Percentiles rank a stretch among this genome's conserved stretches.
phyloP scores from a whole-genome alignment of 169 alveolate species.

The Plasmodium knowlesi region DNA sequence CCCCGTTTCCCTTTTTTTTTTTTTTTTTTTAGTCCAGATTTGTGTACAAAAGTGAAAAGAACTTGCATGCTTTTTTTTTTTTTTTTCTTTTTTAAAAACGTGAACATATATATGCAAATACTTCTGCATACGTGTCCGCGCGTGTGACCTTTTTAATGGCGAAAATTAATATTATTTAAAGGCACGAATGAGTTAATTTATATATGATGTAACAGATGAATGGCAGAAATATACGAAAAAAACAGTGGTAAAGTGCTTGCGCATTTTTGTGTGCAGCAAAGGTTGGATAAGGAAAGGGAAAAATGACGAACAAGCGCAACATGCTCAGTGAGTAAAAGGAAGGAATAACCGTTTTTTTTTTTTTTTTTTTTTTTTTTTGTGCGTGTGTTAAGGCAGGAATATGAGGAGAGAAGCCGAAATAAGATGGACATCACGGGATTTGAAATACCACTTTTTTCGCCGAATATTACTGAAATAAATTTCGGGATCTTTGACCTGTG shows the following conservation, averaged over 20 bases:
- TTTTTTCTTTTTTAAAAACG: background rate
- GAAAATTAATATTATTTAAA: background rate
- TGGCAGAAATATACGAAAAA: background rate
- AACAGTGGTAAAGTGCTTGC: background rate
- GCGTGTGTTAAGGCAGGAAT: background rate
- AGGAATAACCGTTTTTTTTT: background rate
- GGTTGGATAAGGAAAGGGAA: background rate
- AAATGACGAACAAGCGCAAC: background rate
- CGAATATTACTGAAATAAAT: slow-evolving; percentile 63
- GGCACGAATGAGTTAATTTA: background rate
- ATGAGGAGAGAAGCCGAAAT: slow-evolving; percentile 8
- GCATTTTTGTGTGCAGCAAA: background rate
- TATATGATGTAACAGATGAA: background rate
- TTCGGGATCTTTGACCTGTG: slow-evolving; percentile 54
- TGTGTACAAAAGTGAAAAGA: background rate
- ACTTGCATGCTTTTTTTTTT: background rate
- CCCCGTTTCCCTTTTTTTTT: background rate
- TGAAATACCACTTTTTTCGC: slow-evolving; percentile 59
- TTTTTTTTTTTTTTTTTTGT: background rate
- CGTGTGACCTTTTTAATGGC: background rate
- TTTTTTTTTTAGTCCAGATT: background rate
- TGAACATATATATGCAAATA: background rate
- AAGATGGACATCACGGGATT: slow-evolving; percentile 51
- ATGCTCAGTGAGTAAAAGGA: background rate
- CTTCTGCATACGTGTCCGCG: background rate